Base-by-base conservation (phyloP, 2,329 filamentous ascomycete species). In the Colletotrichum falcatum region DNA sequence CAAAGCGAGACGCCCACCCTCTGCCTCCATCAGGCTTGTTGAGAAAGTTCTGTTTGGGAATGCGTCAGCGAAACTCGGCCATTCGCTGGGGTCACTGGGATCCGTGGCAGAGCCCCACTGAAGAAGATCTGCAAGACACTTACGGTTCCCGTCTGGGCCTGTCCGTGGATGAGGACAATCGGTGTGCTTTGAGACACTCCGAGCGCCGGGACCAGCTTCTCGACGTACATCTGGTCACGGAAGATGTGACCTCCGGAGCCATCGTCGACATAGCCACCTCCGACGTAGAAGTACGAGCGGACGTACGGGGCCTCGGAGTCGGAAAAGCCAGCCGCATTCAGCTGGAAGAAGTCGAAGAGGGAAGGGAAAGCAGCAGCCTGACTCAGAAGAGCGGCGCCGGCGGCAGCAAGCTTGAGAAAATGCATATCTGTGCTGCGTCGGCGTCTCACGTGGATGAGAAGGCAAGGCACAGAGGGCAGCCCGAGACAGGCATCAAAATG, bases 171-270 rank as follows among this genome's bases (percentile, higher is more conserved):
- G 62, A 85, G 77, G 33, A 85, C 74, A 42, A 85, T 75, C 0
- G 83, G 83, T 42, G 68, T 74, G 3, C 70, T 51, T 55, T 75
- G 75, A 48, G 60, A 73, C 39, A 68, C 74, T 42, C 75, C 76
- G 12, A 56, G 30, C 7, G 74, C 70, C 18, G 85, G 83, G 8
- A 74, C 73, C 20, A 87, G 78, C 65, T 80, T 80, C 78, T 88
- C 87, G 35, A 88, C 84, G 73, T 88, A 88, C 80, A 88, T 86
- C 78, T 88, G 86, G 63, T 81, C 81, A 35, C 76, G 76, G 28
- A 78, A 74, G 51, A 78, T 74, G 69, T 81, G 77, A 5, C 74
- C 76, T 2, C 78, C 78, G 2, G 73, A 64, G 16, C 73, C 75
- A 56, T 79, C 74, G 35, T 74, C 53, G 39, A 75, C 77, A 72